Base-by-base conservation (phyloP, 108 stramenopile genomes). In the Pseudonitzschia multistriata region DNA sequence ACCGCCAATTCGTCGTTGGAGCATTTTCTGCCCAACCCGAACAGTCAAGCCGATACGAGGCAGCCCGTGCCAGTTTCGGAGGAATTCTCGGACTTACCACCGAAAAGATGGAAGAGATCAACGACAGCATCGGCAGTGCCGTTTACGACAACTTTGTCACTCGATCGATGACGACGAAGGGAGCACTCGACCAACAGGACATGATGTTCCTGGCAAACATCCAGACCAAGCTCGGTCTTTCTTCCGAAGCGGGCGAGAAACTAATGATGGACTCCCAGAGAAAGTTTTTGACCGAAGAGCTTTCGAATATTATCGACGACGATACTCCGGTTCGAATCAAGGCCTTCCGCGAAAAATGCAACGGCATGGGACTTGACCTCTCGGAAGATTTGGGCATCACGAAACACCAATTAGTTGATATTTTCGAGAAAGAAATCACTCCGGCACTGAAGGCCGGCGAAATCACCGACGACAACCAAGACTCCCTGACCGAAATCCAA, bases 151-250 rank as follows among this genome's bases (percentile, higher is more conserved):
- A 96, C 79, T 91, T 86, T 74, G 82, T 96, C 22, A 77, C 84
- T 24, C 83, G 90, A 62, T 65, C 88, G 13, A 83, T 96, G 81
- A 72, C 74, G 30, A 83, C 79, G 31, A 96, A 96, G 87, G 88
- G 84, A 2, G 62, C 84, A 17, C 70, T 96, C 54, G 95, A 96
- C 67, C 92, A 96, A 74, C 95, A 96, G 74, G 95, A 96, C 54
- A 92, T 96, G 90, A 96, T 96, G 95, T 90, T 91, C 83, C 81
- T 96, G 22, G 89, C 89, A 15, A 91, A 90, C 63, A 91, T 96
- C 31, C 90, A 93, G 70, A 78, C 66, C 28, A 93, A 90, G 82
- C 83, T 96, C 47, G 85, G 86, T 34, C 74, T 96, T 8, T 76
- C 91, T 5, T 75, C 86, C 19, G 88, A 95, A 57, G 69, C 88